Conservation (phyloP, 2,329 filamentous ascomycete species). For the Fusarium albosuccineum region DNA sequence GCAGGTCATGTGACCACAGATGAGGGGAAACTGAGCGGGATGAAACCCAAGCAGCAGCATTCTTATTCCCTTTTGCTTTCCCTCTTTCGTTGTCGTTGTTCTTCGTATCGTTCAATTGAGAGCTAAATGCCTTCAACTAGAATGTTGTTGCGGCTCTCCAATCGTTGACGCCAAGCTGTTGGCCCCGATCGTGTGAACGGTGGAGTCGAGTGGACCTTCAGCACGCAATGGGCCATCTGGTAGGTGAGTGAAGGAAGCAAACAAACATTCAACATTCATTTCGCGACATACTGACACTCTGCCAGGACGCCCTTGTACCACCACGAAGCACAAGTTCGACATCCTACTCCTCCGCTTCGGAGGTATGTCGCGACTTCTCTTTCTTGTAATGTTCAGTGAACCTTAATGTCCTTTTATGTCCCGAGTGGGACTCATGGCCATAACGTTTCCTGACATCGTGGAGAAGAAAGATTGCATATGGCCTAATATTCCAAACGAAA, state of each 20-base stretch:
- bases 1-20: constrained; percentile 48
- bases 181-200: constrained; percentile 12
- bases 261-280: neutral
- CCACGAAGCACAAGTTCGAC: neutral
- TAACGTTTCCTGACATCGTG: neutral
- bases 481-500: neutral
- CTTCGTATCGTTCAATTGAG: constrained; percentile 16
- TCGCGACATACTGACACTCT: constrained; percentile 16
- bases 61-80: constrained; percentile 28
- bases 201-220: constrained; percentile 33
- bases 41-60: constrained; percentile 41
- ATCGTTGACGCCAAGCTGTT: constrained; percentile 6
- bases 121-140: constrained; percentile 4
- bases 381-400: neutral
- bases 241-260: constrained; percentile 22
- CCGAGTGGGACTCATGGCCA: constrained; percentile 9
- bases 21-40: constrained; percentile 50
- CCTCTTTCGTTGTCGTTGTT: constrained; percentile 14
- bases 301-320: constrained; percentile 3
- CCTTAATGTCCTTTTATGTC: neutral
- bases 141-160: constrained; percentile 28
- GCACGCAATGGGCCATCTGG: neutral
- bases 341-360: neutral
- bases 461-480: neutral
- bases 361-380: constrained; percentile 13